These are phyloP conservation scores for Sporothrix pseudoabietina DNA, from an alignment of 2,329 filamentous ascomycete species.

Conservation along the genomic window DNA sequence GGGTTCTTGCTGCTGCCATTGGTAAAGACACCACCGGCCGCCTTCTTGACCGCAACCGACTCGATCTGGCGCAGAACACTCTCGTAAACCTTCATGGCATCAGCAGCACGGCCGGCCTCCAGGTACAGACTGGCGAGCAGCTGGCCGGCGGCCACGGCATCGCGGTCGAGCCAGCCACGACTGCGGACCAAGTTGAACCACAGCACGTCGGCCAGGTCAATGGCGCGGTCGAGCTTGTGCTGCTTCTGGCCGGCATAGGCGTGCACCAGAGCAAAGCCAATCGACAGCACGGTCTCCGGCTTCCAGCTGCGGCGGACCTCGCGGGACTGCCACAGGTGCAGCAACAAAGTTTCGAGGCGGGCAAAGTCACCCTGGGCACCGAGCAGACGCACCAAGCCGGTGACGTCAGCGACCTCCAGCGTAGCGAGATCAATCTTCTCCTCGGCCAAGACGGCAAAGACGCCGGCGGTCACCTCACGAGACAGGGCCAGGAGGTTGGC, in stretches of 20 bases:
- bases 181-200: constrained; percentile 43
- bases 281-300: constrained; percentile 38
- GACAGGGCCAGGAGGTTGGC: constrained; percentile 45
- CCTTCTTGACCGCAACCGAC: constrained; percentile 14
- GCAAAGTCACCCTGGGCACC: constrained; percentile 51
- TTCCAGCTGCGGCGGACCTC: constrained; percentile 43
- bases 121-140: constrained; percentile 40
- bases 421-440: constrained; percentile 49
- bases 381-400: constrained; percentile 50
- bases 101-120: constrained; percentile 37
- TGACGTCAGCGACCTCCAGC: constrained; percentile 49
- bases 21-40: not conserved
- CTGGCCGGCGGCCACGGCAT: constrained; percentile 39
- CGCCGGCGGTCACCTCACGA: constrained; percentile 45
- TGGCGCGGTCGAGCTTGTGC: constrained; percentile 38
- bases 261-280: constrained; percentile 42
- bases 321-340: constrained; percentile 42
- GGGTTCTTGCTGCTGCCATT: not conserved
- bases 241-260: constrained; percentile 38
- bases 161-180: constrained; percentile 40
- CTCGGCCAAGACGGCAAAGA: constrained; percentile 47
- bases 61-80: constrained; percentile 40
- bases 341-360: constrained; percentile 47
- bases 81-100: constrained; percentile 40
- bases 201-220: constrained; percentile 40